Percentiles rank a stretch among this genome's conserved stretches.
These are phyloP conservation scores for Candida sp. DNA, from an alignment of 1,139 yeast species.

Conservation along the genomic window DNA sequence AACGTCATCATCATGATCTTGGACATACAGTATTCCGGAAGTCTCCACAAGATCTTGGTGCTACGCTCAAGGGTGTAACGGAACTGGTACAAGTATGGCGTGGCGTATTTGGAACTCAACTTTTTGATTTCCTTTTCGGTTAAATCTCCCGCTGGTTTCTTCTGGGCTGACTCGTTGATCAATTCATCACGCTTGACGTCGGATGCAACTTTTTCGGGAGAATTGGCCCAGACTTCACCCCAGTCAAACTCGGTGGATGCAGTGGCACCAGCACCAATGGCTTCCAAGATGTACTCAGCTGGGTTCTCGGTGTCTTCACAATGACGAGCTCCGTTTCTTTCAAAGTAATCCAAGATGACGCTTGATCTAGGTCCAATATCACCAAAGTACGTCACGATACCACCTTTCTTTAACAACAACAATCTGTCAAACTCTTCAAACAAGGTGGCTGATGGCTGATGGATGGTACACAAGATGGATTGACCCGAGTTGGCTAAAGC, in stretches of 20 bases:
- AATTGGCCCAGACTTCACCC: slow-evolving; percentile 49
- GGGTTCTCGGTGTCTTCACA: slow-evolving; percentile 62
- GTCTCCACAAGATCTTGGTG: slow-evolving; percentile 42
- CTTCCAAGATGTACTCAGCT: slow-evolving; percentile 67
- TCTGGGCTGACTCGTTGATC: slow-evolving; percentile 17
- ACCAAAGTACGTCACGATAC: slow-evolving; percentile 81
- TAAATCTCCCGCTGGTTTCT: background rate
- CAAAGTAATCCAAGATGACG: slow-evolving; percentile 70
- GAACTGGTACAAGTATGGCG: slow-evolving; percentile 41
- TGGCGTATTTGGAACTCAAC: slow-evolving; percentile 31
- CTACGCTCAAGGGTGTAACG: slow-evolving; percentile 35
- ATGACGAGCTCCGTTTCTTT: slow-evolving; percentile 64
- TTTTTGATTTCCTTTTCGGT: slow-evolving; percentile 12
- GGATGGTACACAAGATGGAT: slow-evolving; percentile 83
- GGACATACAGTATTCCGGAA: slow-evolving; percentile 46
- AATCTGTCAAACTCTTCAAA: slow-evolving; percentile 81
- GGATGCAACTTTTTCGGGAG: slow-evolving; percentile 30
- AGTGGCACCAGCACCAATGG: slow-evolving; percentile 74
- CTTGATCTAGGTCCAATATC: slow-evolving; percentile 71
- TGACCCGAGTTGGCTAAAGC: slow-evolving; percentile 80
- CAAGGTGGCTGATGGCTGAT: slow-evolving; percentile 81
- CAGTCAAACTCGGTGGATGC: slow-evolving; percentile 50
- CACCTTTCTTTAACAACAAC: slow-evolving; percentile 74
- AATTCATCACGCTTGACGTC: slow-evolving; percentile 21
- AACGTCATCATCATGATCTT: slow-evolving; percentile 46